A percentile compares a stretch with the other conserved stretches of the same genome.
Conservation (phyloP, 805 yeast genomes). For the Cephaloascus fragrans region DNA sequence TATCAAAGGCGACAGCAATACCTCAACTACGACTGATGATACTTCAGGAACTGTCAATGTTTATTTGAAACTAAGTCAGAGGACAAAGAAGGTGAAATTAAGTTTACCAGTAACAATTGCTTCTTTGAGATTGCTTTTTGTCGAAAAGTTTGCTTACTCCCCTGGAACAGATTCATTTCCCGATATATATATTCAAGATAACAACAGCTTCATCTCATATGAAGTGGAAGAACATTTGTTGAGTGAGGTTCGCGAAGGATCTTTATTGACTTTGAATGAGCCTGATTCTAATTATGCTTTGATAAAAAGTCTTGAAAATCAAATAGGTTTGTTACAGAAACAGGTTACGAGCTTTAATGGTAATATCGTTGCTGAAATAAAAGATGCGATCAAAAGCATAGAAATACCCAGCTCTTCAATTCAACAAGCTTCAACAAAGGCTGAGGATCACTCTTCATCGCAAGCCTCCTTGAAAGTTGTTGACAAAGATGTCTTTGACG, state of each 20-base stretch:
- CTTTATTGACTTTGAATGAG: constrained; percentile 50
- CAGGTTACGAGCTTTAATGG: constrained; percentile 16
- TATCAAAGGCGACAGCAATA: constrained; percentile 4
- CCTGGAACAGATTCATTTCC: constrained; percentile 71
- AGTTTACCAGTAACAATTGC: constrained; percentile 38
- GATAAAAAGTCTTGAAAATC: constrained; percentile 13
- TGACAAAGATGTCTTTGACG: constrained; percentile 8
- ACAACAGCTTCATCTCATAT: constrained; percentile 48
- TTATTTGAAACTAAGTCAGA: constrained; percentile 40
- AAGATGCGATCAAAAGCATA: not conserved
- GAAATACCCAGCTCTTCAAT: not conserved
- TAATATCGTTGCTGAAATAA: constrained; percentile 3
- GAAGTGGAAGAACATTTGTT: constrained; percentile 69
- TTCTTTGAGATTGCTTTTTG: constrained; percentile 59
- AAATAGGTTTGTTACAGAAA: constrained; percentile 11
- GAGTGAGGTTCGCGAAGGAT: constrained; percentile 48
- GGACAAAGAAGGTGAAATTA: constrained; percentile 44
- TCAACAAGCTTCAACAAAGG: not conserved
- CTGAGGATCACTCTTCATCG: too few relatives aligned
- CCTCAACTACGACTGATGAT: not conserved
- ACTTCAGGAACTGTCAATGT: constrained; percentile 10
- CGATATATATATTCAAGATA: constrained; percentile 63
- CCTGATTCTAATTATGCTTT: constrained; percentile 16
- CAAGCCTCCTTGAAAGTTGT: not conserved
- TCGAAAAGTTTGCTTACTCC: constrained; percentile 79